A percentile compares a stretch with the other conserved stretches of the same genome.
These are phyloP conservation scores for Boletus barrowsii DNA, from an alignment of 768 basidiomycete species.

Conservation along the genomic window DNA sequence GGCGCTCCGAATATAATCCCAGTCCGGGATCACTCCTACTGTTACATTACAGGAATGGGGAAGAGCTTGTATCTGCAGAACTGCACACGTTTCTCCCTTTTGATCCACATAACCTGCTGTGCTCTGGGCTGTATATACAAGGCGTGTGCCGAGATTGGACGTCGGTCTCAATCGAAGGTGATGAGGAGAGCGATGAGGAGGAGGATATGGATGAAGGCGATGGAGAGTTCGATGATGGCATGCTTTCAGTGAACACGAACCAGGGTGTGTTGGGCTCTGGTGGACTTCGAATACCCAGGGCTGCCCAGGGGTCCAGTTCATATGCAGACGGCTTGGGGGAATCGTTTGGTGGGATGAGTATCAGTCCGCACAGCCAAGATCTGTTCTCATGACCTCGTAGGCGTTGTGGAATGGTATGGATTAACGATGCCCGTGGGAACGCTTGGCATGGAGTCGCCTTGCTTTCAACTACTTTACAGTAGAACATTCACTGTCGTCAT, in stretches of 20 bases:
- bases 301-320: slow-evolving; percentile 17
- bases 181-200: slow-evolving; percentile 69
- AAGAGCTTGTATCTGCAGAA: slow-evolving; percentile 52
- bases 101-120: slow-evolving; percentile 90
- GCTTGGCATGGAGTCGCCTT: no score
- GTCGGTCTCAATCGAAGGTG: slow-evolving; percentile 66
- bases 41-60: slow-evolving; percentile 26
- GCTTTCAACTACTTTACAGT: no score
- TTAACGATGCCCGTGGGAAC: no score
- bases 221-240: neutral
- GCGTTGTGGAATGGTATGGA: neutral
- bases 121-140: slow-evolving; percentile 74
- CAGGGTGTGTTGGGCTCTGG: neutral
- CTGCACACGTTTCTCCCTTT: slow-evolving; percentile 97
- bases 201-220: slow-evolving; percentile 37
- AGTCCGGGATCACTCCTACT: slow-evolving; percentile 20
- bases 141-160: slow-evolving; percentile 89
- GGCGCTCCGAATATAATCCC: slow-evolving; percentile 53
- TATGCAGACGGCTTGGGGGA: slow-evolving; percentile 57
- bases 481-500: no score
- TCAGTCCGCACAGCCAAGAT: slow-evolving; percentile 56
- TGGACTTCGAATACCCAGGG: slow-evolving; percentile 23
- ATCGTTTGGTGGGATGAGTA: slow-evolving; percentile 81
- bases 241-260: slow-evolving; percentile 5
- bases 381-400: slow-evolving; percentile 16